Percentiles rank a stretch among this genome's conserved stretches.
These are phyloP conservation scores for Clarireedia hainanense DNA, from an alignment of 2,329 filamentous ascomycete genomes.

Conservation along the genomic window DNA sequence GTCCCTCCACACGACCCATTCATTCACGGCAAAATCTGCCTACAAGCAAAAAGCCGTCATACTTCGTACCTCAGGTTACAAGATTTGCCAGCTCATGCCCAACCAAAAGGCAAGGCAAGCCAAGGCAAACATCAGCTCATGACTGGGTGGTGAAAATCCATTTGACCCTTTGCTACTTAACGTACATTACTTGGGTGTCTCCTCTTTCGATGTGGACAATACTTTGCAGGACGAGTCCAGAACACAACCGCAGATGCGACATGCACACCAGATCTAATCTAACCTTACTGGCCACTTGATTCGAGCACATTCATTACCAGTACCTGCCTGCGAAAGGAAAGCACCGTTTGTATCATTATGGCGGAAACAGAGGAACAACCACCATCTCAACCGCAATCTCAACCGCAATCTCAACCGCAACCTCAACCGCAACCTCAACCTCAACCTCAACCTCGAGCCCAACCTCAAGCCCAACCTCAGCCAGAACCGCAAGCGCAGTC, in stretches of 20 bases:
- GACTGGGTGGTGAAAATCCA: constrained; percentile 6
- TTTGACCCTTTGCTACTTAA: background rate
- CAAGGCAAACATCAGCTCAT: background rate
- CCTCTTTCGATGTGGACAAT: constrained; percentile 5
- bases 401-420: background rate
- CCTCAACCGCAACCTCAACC: too few relatives aligned
- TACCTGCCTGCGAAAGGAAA: too few relatives aligned
- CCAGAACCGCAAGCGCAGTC: too few relatives aligned
- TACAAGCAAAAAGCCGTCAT: background rate
- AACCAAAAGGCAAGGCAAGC: background rate
- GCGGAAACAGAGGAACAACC: background rate
- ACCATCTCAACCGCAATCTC: background rate
- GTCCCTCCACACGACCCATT: background rate
- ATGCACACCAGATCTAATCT: too few relatives aligned
- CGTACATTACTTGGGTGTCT: background rate
- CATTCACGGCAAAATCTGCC: background rate
- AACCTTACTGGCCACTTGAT: too few relatives aligned
- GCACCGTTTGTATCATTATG: background rate
- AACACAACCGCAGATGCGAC: too few relatives aligned
- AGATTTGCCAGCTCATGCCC: constrained; percentile 9
- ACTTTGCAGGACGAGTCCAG: background rate
- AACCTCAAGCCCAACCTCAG: background rate
- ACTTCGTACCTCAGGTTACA: background rate
- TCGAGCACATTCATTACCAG: too few relatives aligned
- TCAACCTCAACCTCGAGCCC: background rate